phyloP scores from a whole-genome alignment of 192 early-diverging fungal genomes.

The Rhizoclosmatium globosum region DNA sequence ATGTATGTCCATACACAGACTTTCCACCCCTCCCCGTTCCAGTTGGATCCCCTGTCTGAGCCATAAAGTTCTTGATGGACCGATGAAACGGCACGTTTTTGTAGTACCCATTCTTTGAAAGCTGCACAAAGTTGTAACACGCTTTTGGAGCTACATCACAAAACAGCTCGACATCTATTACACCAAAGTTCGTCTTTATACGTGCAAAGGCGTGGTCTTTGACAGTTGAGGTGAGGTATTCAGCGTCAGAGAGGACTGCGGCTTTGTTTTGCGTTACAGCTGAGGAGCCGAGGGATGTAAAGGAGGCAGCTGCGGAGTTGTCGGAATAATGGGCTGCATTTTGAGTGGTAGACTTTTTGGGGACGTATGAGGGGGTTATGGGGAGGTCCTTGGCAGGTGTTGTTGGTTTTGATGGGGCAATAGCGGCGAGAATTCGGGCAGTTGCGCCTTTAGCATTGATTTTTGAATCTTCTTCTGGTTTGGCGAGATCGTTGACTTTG shows the following conservation, averaged over 20 bases:
- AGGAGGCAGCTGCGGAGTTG: conserved; percentile 77
- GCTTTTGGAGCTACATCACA: conserved; percentile 82
- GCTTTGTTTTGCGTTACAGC: conserved; percentile 76
- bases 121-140: conserved; percentile 92
- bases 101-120: conserved; percentile 86
- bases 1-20: conserved; percentile 54
- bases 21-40: conserved; percentile 61
- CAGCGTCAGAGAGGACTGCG: conserved; percentile 79
- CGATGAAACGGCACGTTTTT: conserved; percentile 85
- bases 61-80: conserved; percentile 64
- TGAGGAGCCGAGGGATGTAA: conserved; percentile 87
- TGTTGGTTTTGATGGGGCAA: conserved; percentile 40
- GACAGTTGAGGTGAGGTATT: conserved; percentile 88
- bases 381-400: not conserved
- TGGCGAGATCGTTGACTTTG: conserved; percentile 71
- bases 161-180: conserved; percentile 82
- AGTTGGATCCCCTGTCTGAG: conserved; percentile 63
- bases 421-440: conserved; percentile 60
- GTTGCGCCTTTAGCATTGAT: conserved; percentile 67
- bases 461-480: conserved; percentile 61
- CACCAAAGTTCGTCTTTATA: conserved; percentile 84
- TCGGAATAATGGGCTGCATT: conserved; percentile 88
- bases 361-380: conserved; percentile 56
- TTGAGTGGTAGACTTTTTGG: conserved; percentile 59
- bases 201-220: conserved; percentile 79